A percentile compares a stretch with the other conserved stretches of the same genome.
Evolutionary conservation across 768 basidiomycete genomes (phyloP).

Genomic region (Macrolepiota albuminosa): DNA sequence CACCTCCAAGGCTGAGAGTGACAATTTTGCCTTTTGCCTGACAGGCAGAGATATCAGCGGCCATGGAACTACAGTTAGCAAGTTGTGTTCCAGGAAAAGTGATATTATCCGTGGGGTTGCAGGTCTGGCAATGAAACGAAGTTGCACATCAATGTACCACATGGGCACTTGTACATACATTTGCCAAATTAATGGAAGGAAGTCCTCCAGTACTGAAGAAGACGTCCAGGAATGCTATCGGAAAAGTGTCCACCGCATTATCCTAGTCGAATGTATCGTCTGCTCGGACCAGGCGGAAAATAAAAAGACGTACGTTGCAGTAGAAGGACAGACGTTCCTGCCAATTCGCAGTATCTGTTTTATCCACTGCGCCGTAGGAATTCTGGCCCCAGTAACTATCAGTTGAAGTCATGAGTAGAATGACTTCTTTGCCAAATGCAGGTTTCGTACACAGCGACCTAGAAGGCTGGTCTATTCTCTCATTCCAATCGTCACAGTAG

Average conservation of each 20-base stretch:
- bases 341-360: slow-evolving; percentile 43
- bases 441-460: slow-evolving; percentile 52
- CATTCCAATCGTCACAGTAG: not conserved
- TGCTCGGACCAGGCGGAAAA: not conserved
- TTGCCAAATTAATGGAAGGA: slow-evolving; percentile 66
- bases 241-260: slow-evolving; percentile 62
- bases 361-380: slow-evolving; percentile 58
- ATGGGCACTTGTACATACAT: slow-evolving; percentile 32
- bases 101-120: slow-evolving; percentile 50
- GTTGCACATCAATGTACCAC: not conserved
- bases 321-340: slow-evolving; percentile 63
- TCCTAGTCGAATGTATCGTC: slow-evolving; percentile 34
- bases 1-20: slow-evolving; percentile 56
- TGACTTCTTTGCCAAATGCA: not conserved
- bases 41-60: slow-evolving; percentile 57
- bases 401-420: not conserved
- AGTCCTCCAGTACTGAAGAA: slow-evolving; percentile 61
- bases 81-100: slow-evolving; percentile 61
- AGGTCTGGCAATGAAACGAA: slow-evolving; percentile 38
- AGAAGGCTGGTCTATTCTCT: slow-evolving; percentile 2
- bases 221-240: slow-evolving; percentile 61
- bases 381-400: slow-evolving; percentile 72
- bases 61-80: slow-evolving; percentile 57
- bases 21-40: slow-evolving; percentile 62
- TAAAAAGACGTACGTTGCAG: slow-evolving; percentile 42